These are phyloP conservation scores for Talaromyces atroroseus DNA, from an alignment of 2,329 filamentous ascomycete genomes.

Conservation along the genomic window DNA sequence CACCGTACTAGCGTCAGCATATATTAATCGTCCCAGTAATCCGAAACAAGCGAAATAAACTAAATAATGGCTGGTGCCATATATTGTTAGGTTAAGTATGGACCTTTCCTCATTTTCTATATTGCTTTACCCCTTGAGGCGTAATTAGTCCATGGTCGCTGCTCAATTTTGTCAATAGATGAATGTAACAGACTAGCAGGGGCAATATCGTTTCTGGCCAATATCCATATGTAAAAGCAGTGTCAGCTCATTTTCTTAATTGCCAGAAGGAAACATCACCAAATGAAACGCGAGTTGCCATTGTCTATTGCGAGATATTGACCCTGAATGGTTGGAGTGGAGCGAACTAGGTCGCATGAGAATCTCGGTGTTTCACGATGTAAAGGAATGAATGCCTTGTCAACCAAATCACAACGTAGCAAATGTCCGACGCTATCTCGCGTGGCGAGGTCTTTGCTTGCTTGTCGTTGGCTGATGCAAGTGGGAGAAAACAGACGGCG, in stretches of 20 bases:
- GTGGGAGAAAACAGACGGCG: conserved; percentile 4
- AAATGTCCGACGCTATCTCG: conserved; percentile 1
- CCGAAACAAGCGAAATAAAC: background rate
- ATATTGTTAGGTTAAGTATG: conserved; percentile 2
- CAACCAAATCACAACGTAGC: conserved; percentile 8
- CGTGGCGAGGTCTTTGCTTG: background rate
- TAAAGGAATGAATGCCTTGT: background rate
- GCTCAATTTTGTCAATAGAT: background rate
- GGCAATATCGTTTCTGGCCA: background rate
- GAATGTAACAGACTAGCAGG: conserved; percentile 13
- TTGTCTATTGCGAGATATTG: background rate
- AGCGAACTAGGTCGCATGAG: background rate
- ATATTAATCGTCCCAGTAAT: conserved; percentile 6
- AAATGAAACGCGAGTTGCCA: background rate
- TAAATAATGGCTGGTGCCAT: background rate
- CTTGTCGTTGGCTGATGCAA: conserved; percentile 2
- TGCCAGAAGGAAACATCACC: background rate
- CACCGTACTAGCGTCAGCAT: background rate
- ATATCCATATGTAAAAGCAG: background rate
- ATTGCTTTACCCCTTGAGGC: background rate
- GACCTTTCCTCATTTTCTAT: conserved; percentile 1
- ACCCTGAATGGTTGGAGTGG: background rate
- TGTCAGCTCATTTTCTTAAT: background rate
- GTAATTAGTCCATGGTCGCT: background rate
- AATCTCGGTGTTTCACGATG: background rate